A percentile compares a stretch with the other conserved stretches of the same genome.
These are phyloP conservation scores for Caulochytrium protostelioides DNA, from an alignment of 371 early-diverging fungal genomes.

Conservation along the genomic window DNA sequence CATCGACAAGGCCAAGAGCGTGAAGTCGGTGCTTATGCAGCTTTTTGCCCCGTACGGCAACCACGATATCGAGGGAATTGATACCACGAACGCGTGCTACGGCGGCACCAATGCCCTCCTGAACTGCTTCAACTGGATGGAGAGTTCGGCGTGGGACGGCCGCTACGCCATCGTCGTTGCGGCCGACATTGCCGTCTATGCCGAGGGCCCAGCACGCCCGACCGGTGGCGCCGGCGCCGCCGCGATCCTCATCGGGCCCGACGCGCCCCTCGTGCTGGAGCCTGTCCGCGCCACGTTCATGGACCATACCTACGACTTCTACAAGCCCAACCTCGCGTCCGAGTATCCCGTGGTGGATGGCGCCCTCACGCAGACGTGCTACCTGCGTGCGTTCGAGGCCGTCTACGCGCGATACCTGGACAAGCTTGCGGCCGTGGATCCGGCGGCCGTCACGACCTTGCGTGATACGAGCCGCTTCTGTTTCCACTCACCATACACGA, in stretches of 20 bases:
- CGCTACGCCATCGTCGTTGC: slow-evolving; percentile 60
- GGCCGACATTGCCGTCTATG: slow-evolving; percentile 93
- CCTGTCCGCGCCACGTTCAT: slow-evolving; percentile 76
- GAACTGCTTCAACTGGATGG: slow-evolving; percentile 89
- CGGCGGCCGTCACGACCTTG: too few species aligned
- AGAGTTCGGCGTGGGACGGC: slow-evolving; percentile 81
- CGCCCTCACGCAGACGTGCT: slow-evolving; percentile 72
- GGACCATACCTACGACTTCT: slow-evolving; percentile 93
- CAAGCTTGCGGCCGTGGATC: too few species aligned
- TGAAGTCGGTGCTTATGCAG: slow-evolving; percentile 87
- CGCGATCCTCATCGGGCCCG: slow-evolving; percentile 78
- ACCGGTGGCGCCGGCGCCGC: slow-evolving; percentile 90
- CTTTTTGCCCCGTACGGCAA: slow-evolving; percentile 78
- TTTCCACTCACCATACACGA: slow-evolving; percentile 92
- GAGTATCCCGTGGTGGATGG: slow-evolving; percentile 95
- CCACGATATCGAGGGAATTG: slow-evolving; percentile 82
- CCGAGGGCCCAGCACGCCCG: slow-evolving; percentile 72
- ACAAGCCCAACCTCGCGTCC: slow-evolving; percentile 88
- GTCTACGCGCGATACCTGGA: slow-evolving; percentile 65
- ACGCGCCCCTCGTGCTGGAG: slow-evolving; percentile 86
- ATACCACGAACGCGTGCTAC: slow-evolving; percentile 96
- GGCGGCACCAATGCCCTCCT: slow-evolving; percentile 93
- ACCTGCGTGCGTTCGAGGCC: slow-evolving; percentile 68
- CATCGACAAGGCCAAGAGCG: slow-evolving; percentile 92
- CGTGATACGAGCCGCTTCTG: too few species aligned